These are phyloP conservation scores for Crithidia expoeki DNA, from an alignment of 208 protist species.

Conservation along the genomic window DNA sequence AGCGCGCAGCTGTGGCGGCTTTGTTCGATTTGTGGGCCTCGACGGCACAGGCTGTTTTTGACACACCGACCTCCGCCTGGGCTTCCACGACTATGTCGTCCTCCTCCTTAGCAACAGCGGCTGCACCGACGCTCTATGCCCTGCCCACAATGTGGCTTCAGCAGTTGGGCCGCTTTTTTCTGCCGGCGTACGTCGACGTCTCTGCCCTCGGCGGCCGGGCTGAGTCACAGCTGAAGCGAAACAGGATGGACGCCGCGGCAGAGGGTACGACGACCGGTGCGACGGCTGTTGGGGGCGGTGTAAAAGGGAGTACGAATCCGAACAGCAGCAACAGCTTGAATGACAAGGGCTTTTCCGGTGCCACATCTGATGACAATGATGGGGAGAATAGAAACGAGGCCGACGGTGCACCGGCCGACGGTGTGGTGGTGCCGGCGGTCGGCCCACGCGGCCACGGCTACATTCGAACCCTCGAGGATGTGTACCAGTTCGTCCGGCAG, in stretches of 20 bases:
- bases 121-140: constrained; percentile 34
- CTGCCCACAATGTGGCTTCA: constrained; percentile 73
- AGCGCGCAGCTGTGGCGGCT: constrained; percentile 15
- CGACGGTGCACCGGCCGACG: constrained; percentile 1
- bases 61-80: constrained; percentile 9
- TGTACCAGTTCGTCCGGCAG: constrained; percentile 22
- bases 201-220: constrained; percentile 30
- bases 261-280: background rate
- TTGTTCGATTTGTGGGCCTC: constrained; percentile 40
- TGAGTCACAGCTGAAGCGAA: constrained; percentile 42
- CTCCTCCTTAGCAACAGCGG: background rate
- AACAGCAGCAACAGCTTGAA: background rate
- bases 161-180: constrained; percentile 63
- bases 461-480: constrained; percentile 14
- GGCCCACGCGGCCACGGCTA: constrained; percentile 16
- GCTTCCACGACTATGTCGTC: background rate
- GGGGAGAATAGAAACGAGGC: background rate
- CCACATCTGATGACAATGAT: background rate
- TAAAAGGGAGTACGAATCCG: background rate
- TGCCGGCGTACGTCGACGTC: constrained; percentile 53
- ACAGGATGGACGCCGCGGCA: constrained; percentile 22
- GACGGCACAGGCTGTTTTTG: constrained; percentile 38
- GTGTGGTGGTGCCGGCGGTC: background rate
- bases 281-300: background rate
- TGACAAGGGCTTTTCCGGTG: background rate